These are phyloP conservation scores for Guadua angustifolia DNA, from an alignment of 176 grass and related monocot genomes.

Conservation along the genomic window DNA sequence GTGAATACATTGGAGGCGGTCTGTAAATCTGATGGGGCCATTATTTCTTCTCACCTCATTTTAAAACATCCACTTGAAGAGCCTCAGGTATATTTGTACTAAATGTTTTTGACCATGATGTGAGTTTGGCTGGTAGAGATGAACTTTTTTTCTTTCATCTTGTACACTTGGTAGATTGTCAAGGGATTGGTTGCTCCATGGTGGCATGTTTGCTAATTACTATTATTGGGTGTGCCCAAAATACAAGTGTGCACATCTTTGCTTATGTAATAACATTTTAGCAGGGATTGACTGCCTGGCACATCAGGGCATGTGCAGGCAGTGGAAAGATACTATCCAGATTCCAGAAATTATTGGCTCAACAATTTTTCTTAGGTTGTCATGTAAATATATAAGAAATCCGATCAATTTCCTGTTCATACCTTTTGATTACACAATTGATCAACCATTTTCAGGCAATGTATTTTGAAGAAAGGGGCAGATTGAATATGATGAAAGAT, in stretches of 20 bases:
- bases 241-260: slow-evolving; percentile 4
- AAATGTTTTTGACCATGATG: not conserved
- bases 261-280: slow-evolving; percentile 26
- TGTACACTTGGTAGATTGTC: slow-evolving; percentile 19
- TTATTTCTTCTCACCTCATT: slow-evolving; percentile 76
- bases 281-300: not conserved
- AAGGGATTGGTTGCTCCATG: slow-evolving; percentile 1
- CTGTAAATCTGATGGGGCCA: slow-evolving; percentile 60
- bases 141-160: slow-evolving; percentile 6
- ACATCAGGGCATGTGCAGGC: slow-evolving; percentile 13
- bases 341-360: slow-evolving; percentile 32
- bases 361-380: slow-evolving; percentile 3
- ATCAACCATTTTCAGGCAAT: slow-evolving; percentile 62
- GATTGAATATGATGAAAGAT: slow-evolving; percentile 81
- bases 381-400: slow-evolving; percentile 16
- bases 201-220: slow-evolving; percentile 10
- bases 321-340: slow-evolving; percentile 19
- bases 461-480: slow-evolving; percentile 83
- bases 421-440: slow-evolving; percentile 30
- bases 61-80: slow-evolving; percentile 93
- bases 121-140: not conserved
- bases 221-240: slow-evolving; percentile 10
- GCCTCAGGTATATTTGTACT: slow-evolving; percentile 70
- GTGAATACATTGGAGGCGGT: slow-evolving; percentile 49
- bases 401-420: not conserved